Base-by-base conservation (phyloP, 441 rosid genomes). In the Gossypium gossypioides region DNA sequence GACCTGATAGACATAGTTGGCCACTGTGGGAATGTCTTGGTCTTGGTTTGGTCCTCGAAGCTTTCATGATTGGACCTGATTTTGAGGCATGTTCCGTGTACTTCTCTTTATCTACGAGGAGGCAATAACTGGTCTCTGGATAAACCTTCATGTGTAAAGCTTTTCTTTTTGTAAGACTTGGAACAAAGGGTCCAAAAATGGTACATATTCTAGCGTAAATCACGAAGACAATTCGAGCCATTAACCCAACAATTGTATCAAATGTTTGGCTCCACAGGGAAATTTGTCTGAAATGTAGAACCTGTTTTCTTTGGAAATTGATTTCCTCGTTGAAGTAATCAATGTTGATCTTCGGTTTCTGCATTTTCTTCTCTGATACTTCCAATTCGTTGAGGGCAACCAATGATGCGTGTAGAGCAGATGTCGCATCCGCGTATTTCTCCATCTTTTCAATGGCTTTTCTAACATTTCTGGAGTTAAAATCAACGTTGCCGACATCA, bases 201-300 rank as follows among this genome's bases (percentile, higher is more conserved):
- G 64, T 8, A 13, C 81, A 79, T 55, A 84, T 84, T 48, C 84
- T 73, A 25, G 71, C 67, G 48, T 68, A 86, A 10, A 81, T 54
- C 21, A 76, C 63, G 50, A 66, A 76, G 19, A 76, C 67, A 29
- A 69, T 59, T 21, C 65, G 74, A 2, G 79, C 67, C 86, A 86
- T 81, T 5, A 77, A 71, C 21, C 68, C 60, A 13, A 79, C 83
- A 13, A 48, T 54, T 37, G 69, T 74, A 27, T 84, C 90, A 21
- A 76, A 80, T 1, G 84, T 80, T 50, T 72, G 78, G 74, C 16
- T 81, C 88, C 88, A 83, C 0, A 84, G 75, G 2, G 88, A 86
- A 15, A 24, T 51, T 7, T 79, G 76, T 79, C 70, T 83, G 69
- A 52, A 80, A 8, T 72, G 81, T 8, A 62, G 73, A 5, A 82